Evolutionary conservation across 306 rosid species (phyloP).

Genomic region (Dalbergia cochinchinensis): DNA sequence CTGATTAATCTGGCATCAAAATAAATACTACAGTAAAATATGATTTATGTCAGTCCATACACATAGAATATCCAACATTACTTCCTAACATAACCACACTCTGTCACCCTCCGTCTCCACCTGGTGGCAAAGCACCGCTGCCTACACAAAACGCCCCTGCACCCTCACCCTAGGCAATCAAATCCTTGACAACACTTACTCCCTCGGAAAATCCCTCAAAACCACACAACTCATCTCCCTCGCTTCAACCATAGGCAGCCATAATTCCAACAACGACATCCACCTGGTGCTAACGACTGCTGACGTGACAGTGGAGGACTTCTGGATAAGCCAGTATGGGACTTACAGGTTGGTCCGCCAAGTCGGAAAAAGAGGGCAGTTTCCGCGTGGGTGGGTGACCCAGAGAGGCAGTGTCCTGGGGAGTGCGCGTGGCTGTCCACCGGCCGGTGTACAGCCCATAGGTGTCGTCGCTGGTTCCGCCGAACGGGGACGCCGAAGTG

Average conservation of each 20-base stretch:
- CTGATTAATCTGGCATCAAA: no score
- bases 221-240: slow-evolving; percentile 24
- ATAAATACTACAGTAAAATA: no score
- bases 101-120: slow-evolving; percentile 27
- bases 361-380: fast-evolving
- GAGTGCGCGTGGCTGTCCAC: slow-evolving; percentile 47
- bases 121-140: slow-evolving; percentile 42
- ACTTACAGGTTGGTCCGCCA: slow-evolving; percentile 10
- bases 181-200: slow-evolving; percentile 16
- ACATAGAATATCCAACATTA: no score
- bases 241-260: slow-evolving; percentile 1
- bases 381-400: slow-evolving; percentile 48
- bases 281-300: slow-evolving; percentile 25
- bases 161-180: slow-evolving; percentile 44
- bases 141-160: slow-evolving; percentile 36
- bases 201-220: slow-evolving; percentile 43
- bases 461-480: slow-evolving; percentile 33
- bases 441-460: slow-evolving; percentile 38
- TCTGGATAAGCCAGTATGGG: slow-evolving; percentile 49
- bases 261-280: background rate
- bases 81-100: background rate
- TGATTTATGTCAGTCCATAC: no score
- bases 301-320: slow-evolving; percentile 48
- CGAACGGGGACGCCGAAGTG: slow-evolving; percentile 43
- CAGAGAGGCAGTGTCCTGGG: slow-evolving; percentile 44